Conservation (phyloP, 305 asterid species). For the Solanum hybrid region DNA sequence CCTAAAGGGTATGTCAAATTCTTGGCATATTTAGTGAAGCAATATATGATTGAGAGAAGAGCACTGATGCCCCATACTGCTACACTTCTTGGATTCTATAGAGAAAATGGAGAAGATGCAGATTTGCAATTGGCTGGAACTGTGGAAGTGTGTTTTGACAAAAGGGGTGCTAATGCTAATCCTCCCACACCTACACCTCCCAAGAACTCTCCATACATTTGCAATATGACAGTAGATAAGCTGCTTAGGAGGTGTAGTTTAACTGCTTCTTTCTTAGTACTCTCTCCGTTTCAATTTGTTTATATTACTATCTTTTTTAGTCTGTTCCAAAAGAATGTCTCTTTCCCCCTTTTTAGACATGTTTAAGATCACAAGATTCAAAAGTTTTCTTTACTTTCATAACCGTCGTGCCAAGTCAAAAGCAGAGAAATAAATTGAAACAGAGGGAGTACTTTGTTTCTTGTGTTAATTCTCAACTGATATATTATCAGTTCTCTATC, state of each 20-base stretch:
- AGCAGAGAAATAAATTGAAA: not conserved
- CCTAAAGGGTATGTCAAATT: conserved; percentile 49
- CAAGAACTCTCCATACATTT: conserved; percentile 67
- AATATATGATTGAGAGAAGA: conserved; percentile 74
- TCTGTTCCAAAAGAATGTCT: not conserved
- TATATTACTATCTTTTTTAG: not conserved
- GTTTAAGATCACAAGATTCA: not conserved
- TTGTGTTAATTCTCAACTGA: not conserved
- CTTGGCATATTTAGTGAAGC: conserved; percentile 67
- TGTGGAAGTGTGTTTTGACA: conserved; percentile 64
- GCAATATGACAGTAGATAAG: conserved; percentile 85
- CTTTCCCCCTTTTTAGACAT: not conserved
- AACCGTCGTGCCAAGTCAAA: not conserved
- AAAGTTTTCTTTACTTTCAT: not conserved
- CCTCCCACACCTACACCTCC: conserved; percentile 85
- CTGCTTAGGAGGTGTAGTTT: conserved; percentile 56
- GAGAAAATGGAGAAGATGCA: conserved; percentile 35
- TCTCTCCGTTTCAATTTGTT: not conserved
- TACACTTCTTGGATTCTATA: conserved; percentile 68
- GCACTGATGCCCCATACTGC: conserved; percentile 59
- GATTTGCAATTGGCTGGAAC: conserved; percentile 83
- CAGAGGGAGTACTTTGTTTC: not conserved
- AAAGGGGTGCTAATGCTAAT: conserved; percentile 60
- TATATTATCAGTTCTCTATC: not conserved
- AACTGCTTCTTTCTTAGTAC: not conserved